Percentiles rank a stretch among this genome's conserved stretches.
phyloP scores from a whole-genome alignment of 106 monocot species.

The Acanthochlamys bracteata region DNA sequence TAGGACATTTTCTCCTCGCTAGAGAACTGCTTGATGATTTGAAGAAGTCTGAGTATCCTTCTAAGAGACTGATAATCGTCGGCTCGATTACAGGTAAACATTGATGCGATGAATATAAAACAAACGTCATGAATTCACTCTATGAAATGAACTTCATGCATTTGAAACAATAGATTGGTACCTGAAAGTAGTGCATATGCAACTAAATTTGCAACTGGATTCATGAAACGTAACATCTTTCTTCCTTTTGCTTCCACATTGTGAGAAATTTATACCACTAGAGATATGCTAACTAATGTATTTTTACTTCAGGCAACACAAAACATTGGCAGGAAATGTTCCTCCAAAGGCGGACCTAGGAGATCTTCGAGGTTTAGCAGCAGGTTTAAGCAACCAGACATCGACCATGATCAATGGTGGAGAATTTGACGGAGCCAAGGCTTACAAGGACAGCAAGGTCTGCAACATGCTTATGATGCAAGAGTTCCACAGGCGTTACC shows the following conservation, averaged over 20 bases:
- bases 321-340: slow-evolving; percentile 86
- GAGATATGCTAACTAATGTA: background rate
- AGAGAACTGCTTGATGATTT: slow-evolving; percentile 57
- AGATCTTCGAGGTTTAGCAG: slow-evolving; percentile 63
- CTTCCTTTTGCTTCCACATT: no score
- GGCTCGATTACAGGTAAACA: slow-evolving; percentile 83
- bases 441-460: slow-evolving; percentile 98
- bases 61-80: slow-evolving; percentile 80
- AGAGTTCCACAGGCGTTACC: slow-evolving; percentile 84
- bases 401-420: slow-evolving; percentile 87
- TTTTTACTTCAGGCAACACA: slow-evolving; percentile 62
- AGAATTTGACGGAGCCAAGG: slow-evolving; percentile 79
- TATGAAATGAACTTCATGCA: no score
- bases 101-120: background rate
- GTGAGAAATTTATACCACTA: no score
- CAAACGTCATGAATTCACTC: no score
- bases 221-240: no score
- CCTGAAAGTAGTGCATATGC: no score
- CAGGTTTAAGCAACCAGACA: slow-evolving; percentile 43
- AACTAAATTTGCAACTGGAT: no score
- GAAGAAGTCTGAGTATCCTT: slow-evolving; percentile 65
- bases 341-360: slow-evolving; percentile 92
- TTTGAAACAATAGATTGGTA: no score
- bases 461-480: slow-evolving; percentile 99
- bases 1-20: slow-evolving; percentile 81